A percentile compares a stretch with the other conserved stretches of the same genome.
Evolutionary conservation across 75 land plant species (phyloP).

Genomic region (Larix kaempferi): DNA sequence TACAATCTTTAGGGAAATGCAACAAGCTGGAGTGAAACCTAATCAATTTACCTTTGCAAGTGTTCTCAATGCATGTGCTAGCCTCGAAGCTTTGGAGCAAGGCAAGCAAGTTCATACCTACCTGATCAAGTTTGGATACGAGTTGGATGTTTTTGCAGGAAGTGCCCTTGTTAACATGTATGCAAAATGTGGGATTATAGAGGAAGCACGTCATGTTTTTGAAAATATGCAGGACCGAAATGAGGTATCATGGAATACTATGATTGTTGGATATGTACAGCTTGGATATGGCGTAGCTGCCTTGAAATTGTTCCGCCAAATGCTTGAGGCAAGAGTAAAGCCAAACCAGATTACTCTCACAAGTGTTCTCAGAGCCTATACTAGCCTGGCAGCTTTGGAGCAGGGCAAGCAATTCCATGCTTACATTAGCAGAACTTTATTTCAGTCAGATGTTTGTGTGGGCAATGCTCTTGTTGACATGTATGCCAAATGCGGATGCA

Average conservation of each 20-base stretch:
- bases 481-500: slow-evolving; percentile 62
- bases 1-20: slow-evolving; percentile 22
- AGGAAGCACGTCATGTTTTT: slow-evolving; percentile 16
- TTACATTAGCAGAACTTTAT: slow-evolving; percentile 19
- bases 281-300: slow-evolving; percentile 1
- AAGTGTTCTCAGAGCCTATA: slow-evolving; percentile 31
- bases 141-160: slow-evolving; percentile 37
- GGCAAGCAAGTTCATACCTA: slow-evolving; percentile 10
- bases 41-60: slow-evolving; percentile 18
- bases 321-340: slow-evolving; percentile 23
- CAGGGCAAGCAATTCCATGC: slow-evolving; percentile 48
- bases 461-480: slow-evolving; percentile 55
- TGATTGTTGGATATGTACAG: slow-evolving; percentile 20
- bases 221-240: slow-evolving; percentile 11
- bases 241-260: slow-evolving; percentile 19
- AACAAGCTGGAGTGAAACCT: neutral
- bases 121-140: slow-evolving; percentile 16
- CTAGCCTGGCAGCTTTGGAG: slow-evolving; percentile 31
- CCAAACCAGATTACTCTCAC: slow-evolving; percentile 49
- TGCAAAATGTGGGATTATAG: slow-evolving; percentile 24
- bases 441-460: slow-evolving; percentile 28
- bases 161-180: slow-evolving; percentile 23
- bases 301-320: slow-evolving; percentile 32
- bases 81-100: slow-evolving; percentile 5
- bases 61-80: slow-evolving; percentile 23